Percentiles rank a stretch among this genome's conserved stretches.
Evolutionary conservation across 805 yeast species (phyloP).

Genomic region (Kuraishia ogatae): DNA sequence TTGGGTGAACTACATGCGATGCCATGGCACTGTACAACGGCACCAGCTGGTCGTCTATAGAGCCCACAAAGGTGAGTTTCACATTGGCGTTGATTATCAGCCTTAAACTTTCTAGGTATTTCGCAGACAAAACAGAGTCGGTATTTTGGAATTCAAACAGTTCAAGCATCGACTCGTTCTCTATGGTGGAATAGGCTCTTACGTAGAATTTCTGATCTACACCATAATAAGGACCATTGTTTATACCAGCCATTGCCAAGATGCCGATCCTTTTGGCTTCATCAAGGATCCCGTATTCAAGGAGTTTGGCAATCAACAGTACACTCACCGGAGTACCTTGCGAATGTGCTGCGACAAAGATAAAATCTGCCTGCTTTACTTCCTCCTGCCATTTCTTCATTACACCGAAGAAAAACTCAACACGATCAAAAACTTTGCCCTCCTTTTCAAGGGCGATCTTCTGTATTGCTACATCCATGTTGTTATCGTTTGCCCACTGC

Average conservation of each 20-base stretch:
- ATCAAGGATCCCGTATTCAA: constrained; percentile 47
- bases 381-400: constrained; percentile 54
- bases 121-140: constrained; percentile 62
- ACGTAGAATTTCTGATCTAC: constrained; percentile 76
- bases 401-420: constrained; percentile 67
- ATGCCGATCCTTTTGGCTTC: constrained; percentile 50
- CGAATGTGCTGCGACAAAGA: constrained; percentile 90
- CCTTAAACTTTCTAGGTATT: constrained; percentile 58
- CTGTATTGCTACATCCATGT: constrained; percentile 49
- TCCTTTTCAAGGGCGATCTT: constrained; percentile 92
- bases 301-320: constrained; percentile 62
- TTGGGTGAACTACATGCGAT: constrained; percentile 79
- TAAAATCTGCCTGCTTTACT: constrained; percentile 55
- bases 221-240: constrained; percentile 91
- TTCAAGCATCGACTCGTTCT: constrained; percentile 78
- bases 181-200: constrained; percentile 85
- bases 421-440: constrained; percentile 83
- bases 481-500: constrained; percentile 50
- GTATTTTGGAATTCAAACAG: constrained; percentile 82
- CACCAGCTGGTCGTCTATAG: constrained; percentile 88
- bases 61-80: constrained; percentile 76
- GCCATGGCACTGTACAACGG: constrained; percentile 91
- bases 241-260: constrained; percentile 92
- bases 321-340: constrained; percentile 94
- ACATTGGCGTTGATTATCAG: constrained; percentile 61